Evolutionary conservation across 2,329 filamentous ascomycete species (phyloP).

Genomic region (Ophiostoma populinum): DNA sequence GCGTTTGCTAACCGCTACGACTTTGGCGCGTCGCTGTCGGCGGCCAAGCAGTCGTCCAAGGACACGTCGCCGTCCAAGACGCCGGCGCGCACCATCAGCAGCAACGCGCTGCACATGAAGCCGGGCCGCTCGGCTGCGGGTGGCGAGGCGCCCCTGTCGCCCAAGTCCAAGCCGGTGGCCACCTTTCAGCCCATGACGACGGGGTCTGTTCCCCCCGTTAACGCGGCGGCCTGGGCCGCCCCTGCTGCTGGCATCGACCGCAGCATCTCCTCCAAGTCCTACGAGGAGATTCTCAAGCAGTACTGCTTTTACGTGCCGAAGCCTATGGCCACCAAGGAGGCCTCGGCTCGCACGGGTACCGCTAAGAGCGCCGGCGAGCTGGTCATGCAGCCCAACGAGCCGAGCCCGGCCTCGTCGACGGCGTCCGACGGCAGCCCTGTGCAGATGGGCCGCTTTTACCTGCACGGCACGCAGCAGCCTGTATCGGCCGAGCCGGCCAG

Average conservation of each 20-base stretch:
- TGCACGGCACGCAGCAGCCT: constrained; percentile 16
- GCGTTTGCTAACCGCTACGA: constrained; percentile 90
- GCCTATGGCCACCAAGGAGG: constrained; percentile 33
- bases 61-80: constrained; percentile 30
- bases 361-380: constrained; percentile 26
- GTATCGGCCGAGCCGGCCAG: too few relatives aligned
- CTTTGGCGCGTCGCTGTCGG: constrained; percentile 79
- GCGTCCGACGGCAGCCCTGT: constrained; percentile 23
- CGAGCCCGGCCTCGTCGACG: constrained; percentile 20
- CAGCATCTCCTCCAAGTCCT: constrained; percentile 66
- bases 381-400: constrained; percentile 15
- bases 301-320: constrained; percentile 81
- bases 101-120: constrained; percentile 43
- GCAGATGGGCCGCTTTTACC: constrained; percentile 13
- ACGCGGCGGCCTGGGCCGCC: too few relatives aligned
- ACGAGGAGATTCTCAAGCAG: constrained; percentile 94
- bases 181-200: constrained; percentile 1
- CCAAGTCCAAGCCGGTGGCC: not conserved
- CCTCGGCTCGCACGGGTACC: constrained; percentile 25
- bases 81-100: constrained; percentile 23
- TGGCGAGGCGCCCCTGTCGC: too few relatives aligned
- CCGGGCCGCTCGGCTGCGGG: constrained; percentile 24
- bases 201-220: too few relatives aligned
- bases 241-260: constrained; percentile 2
- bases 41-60: constrained; percentile 62